phyloP scores from a whole-genome alignment of 2,329 filamentous ascomycete genomes.

The Hypoxylon sp. region DNA sequence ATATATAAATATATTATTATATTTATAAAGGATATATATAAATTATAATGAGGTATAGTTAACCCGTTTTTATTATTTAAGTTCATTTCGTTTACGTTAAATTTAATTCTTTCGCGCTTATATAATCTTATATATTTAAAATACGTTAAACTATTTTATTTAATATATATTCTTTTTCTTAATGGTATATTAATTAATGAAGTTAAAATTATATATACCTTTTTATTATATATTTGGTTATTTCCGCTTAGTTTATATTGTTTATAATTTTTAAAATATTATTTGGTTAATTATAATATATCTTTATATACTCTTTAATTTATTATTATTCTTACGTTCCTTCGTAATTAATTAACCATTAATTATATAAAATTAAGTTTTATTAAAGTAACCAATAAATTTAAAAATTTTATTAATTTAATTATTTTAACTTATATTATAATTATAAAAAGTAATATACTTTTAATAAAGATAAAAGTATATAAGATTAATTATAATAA shows the following conservation, averaged over 20 bases:
- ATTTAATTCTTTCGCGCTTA: conserved; percentile 1
- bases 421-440: no score
- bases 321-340: no score
- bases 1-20: conserved; percentile 4
- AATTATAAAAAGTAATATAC: no score
- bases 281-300: not conserved
- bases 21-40: conserved; percentile 11
- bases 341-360: not conserved
- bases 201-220: not conserved
- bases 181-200: not conserved
- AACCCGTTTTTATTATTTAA: conserved; percentile 3
- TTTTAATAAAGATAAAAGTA: no score
- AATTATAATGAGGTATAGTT: not conserved
- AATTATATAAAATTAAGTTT: not conserved
- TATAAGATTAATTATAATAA: no score
- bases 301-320: no score
- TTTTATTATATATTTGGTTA: not conserved
- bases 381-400: not conserved
- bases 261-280: not conserved
- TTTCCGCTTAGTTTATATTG: not conserved
- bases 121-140: conserved; percentile 11
- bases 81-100: not conserved
- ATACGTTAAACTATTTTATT: not conserved
- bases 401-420: not conserved
- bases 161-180: not conserved